phyloP scores from a whole-genome alignment of 2,329 filamentous ascomycete genomes.

The Thielaviopsis musarum region DNA sequence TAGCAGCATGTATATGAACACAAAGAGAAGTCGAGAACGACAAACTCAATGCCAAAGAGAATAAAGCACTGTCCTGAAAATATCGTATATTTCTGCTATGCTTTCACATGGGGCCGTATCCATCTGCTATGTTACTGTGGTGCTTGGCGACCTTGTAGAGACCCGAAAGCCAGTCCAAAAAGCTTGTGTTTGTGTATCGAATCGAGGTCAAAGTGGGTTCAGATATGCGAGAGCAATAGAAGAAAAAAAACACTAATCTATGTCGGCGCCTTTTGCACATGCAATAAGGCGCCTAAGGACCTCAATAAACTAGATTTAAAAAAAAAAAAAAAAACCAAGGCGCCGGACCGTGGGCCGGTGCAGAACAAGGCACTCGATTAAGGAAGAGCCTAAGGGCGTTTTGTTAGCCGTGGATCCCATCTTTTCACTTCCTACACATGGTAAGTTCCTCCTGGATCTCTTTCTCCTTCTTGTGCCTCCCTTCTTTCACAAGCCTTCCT shows the following conservation, averaged over 20 bases:
- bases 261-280: neutral
- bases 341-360: neutral
- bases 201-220: neutral
- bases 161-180: neutral
- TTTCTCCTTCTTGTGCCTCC: neutral
- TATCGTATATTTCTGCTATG: too few species aligned
- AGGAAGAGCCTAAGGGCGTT: too few species aligned
- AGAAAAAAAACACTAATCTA: neutral
- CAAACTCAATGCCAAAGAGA: neutral
- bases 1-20: neutral
- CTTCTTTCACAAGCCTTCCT: neutral
- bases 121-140: neutral
- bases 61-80: neutral
- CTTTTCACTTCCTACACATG: too few species aligned
- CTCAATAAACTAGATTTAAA: too few species aligned
- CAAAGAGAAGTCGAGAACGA: neutral
- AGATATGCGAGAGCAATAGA: neutral
- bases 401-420: too few species aligned
- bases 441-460: too few species aligned
- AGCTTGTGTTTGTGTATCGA: neutral
- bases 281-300: neutral
- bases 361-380: neutral
- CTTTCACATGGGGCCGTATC: neutral
- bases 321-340: too few species aligned
- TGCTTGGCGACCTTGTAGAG: neutral